Percentiles rank a stretch among this genome's conserved stretches.
Conservation (phyloP, 176 grass and related monocot genomes). For the Eleusine coracana region DNA sequence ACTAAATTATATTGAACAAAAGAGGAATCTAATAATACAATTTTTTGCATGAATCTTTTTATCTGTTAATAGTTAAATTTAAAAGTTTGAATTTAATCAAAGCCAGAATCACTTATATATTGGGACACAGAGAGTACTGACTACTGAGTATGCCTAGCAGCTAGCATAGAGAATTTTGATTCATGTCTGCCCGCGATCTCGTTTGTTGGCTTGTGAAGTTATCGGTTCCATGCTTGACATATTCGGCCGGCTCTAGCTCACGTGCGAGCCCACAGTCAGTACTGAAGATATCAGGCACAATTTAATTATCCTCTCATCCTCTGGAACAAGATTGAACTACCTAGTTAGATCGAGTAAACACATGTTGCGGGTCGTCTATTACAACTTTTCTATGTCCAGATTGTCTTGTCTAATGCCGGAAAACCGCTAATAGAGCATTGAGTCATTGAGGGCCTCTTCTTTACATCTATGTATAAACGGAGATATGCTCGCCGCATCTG, state of each 20-base stretch:
- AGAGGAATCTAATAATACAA: no score
- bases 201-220: conserved; percentile 29
- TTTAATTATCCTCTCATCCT: background rate
- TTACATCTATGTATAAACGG: background rate
- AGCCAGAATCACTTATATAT: no score
- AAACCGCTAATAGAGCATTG: background rate
- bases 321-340: no score
- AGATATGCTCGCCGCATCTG: conserved; percentile 8
- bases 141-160: no score
- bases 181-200: background rate
- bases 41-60: no score
- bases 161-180: background rate
- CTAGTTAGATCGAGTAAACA: background rate
- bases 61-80: no score
- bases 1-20: no score
- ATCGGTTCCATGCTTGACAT: conserved; percentile 43
- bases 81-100: no score
- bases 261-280: background rate
- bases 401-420: background rate
- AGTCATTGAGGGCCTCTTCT: no score
- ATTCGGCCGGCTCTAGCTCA: background rate
- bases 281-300: background rate
- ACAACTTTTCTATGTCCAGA: background rate
- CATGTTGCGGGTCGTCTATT: background rate
- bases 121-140: no score